Evolutionary conservation across 2,329 filamentous ascomycete species (phyloP).

Genomic region (Arthrinium puccinioides): DNA sequence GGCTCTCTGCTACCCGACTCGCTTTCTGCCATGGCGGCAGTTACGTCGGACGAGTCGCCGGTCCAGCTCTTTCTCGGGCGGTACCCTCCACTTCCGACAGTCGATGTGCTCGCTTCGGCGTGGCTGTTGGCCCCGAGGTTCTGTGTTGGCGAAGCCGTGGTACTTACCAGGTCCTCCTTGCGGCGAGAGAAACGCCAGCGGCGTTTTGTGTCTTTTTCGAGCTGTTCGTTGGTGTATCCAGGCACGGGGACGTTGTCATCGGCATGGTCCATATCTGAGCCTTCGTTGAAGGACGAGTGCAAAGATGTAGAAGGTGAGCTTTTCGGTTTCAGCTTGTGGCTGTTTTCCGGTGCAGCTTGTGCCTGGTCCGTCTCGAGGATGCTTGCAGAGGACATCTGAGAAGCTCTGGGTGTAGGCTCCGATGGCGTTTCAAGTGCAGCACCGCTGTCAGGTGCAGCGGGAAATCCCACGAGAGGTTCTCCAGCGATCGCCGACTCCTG

Average conservation of each 20-base stretch:
- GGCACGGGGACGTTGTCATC: conserved; percentile 42
- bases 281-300: conserved; percentile 71
- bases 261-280: conserved; percentile 69
- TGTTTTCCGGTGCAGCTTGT: conserved; percentile 35
- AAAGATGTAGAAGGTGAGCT: conserved; percentile 71
- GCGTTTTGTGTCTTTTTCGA: conserved; percentile 63
- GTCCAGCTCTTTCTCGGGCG: conserved; percentile 41
- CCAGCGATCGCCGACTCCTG: too few relatives aligned
- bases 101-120: conserved; percentile 60
- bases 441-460: conserved; percentile 15
- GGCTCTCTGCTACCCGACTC: conserved; percentile 30
- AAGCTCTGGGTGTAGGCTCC: conserved; percentile 38
- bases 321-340: conserved; percentile 51
- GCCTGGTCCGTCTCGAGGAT: conserved; percentile 28
- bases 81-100: conserved; percentile 53
- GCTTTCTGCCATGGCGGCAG: conserved; percentile 29
- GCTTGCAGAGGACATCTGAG: conserved; percentile 35
- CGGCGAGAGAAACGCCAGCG: conserved; percentile 67
- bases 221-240: conserved; percentile 26
- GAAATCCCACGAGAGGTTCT: too few relatives aligned
- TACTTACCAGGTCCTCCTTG: conserved; percentile 45
- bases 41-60: conserved; percentile 42
- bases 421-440: conserved; percentile 23
- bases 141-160: conserved; percentile 34
- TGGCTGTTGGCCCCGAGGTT: conserved; percentile 54